These are phyloP conservation scores for Elsinoe arachidis DNA, from an alignment of 2,329 filamentous ascomycete genomes.

Conservation along the genomic window DNA sequence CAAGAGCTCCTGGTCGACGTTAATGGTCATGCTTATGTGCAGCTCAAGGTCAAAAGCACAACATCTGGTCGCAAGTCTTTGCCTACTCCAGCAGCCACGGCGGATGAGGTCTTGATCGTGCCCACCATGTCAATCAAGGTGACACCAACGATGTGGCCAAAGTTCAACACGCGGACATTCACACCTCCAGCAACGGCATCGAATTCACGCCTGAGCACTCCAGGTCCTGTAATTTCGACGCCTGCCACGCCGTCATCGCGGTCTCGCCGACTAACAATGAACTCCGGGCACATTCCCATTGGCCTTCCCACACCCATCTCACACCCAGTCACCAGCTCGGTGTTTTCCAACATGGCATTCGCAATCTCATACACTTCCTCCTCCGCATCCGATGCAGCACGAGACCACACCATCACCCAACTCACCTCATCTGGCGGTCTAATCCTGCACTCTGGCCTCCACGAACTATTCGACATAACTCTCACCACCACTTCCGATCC, in stretches of 20 bases:
- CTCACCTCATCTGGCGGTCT: conserved; percentile 65
- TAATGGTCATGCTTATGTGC: conserved; percentile 32
- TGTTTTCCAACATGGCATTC: conserved; percentile 81
- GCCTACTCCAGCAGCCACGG: conserved; percentile 11
- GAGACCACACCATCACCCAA: conserved; percentile 49
- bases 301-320: conserved; percentile 17
- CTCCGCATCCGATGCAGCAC: conserved; percentile 37
- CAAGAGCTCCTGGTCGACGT: conserved; percentile 32
- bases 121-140: conserved; percentile 37
- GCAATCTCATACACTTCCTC: conserved; percentile 65
- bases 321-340: conserved; percentile 25
- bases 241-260: conserved; percentile 43
- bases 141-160: conserved; percentile 35
- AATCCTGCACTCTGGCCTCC: conserved; percentile 67
- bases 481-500: conserved; percentile 21
- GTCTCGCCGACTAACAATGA: conserved; percentile 31
- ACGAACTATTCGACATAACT: conserved; percentile 59
- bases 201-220: conserved; percentile 17
- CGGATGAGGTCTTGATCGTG: conserved; percentile 29
- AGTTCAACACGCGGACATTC: conserved; percentile 33
- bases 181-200: conserved; percentile 16
- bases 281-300: conserved; percentile 5
- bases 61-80: neutral
- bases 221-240: conserved; percentile 27
- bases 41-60: conserved; percentile 32